Base-by-base conservation (phyloP, 2,329 filamentous ascomycete genomes). In the Dothidotthia symphoricarpi region DNA sequence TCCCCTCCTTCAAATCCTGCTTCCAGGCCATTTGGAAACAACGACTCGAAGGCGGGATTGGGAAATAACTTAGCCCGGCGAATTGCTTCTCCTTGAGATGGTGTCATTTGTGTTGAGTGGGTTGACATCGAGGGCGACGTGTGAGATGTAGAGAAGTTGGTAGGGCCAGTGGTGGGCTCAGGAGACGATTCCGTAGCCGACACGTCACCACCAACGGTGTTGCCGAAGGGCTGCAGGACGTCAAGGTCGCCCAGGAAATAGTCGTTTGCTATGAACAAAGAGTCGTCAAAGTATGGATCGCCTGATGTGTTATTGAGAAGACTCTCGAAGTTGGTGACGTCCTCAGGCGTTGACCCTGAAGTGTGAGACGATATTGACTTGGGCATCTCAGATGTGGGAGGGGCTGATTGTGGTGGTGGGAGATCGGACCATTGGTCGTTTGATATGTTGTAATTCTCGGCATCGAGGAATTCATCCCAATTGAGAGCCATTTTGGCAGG, bases 201-300 rank as follows among this genome's bases (percentile, higher is more conserved):
- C 19, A 52, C 55, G 33, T 53, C 61, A 19, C 50, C 62, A 37
- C 48, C 59, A 17, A 58, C 43, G 19, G 49, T 53, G 42, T 61
- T 57, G 36, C 55, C 57, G 41, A 66, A 61, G 26, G 64, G 64
- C 35, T 64, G 62, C 17, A 68, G 57, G 38, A 66, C 57, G 39
- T 67, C 65, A 8, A 66, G 50, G 33, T 68, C 65, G 56, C 62
- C 60, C 36, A 67, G 59, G 44, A 67, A 66, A 55, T 67, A 67
- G 48, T 68, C 62, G 57, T 63, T 65, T 25, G 61, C 51, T 36
- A 53, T 45, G 48, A 67, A 67, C 34, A 67, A 39, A 34, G 58
- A 59, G 45, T 67, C 63, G 52, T 63, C 60, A 40, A 66, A 65
- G 51, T 62, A 66, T 14, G 61, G 53, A 36, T 66, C 60, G 47